These are phyloP conservation scores for Xylaria flabelliformis DNA, from an alignment of 495 filamentous ascomycete genomes.

Conservation along the genomic window DNA sequence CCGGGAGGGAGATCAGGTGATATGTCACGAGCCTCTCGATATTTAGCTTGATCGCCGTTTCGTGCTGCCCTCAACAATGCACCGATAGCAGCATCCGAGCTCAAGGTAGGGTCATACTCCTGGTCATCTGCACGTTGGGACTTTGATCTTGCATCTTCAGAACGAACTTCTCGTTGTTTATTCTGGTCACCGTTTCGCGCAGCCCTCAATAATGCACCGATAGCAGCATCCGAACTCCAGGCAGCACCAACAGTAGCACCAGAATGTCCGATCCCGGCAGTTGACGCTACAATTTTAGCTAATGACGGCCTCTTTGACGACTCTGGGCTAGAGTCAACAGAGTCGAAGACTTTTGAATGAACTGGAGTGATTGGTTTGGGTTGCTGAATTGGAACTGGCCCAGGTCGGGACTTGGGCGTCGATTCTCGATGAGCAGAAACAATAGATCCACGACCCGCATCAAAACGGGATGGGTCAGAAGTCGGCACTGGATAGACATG, in stretches of 20 bases:
- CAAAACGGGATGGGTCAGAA: conserved; percentile 65
- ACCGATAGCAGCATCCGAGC: conserved; percentile 48
- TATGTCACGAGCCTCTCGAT: conserved; percentile 35
- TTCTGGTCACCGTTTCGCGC: conserved; percentile 36
- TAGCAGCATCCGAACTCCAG: conserved; percentile 44
- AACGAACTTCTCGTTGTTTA: conserved; percentile 39
- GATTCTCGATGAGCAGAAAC: conserved; percentile 46
- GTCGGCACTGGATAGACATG: conserved; percentile 60
- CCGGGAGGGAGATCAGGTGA: conserved; percentile 41
- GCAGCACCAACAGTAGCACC: conserved; percentile 53
- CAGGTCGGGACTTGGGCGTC: conserved; percentile 37
- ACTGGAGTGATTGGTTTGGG: conserved; percentile 52
- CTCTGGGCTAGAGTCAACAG: conserved; percentile 41
- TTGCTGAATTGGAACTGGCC: conserved; percentile 52
- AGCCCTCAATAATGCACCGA: conserved; percentile 13
- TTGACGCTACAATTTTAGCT: conserved; percentile 47
- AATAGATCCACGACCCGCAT: conserved; percentile 57
- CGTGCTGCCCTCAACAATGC: conserved; percentile 38
- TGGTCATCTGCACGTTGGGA: not conserved
- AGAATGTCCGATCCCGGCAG: no score
- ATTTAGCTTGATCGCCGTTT: conserved; percentile 33
- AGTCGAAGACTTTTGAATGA: conserved; percentile 50
- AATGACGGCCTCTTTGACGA: conserved; percentile 43
- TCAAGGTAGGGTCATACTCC: not conserved
- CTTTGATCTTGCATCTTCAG: conserved; percentile 18